Conservation (phyloP, 768 basidiomycete genomes). For the Boletus reticuloceps region DNA sequence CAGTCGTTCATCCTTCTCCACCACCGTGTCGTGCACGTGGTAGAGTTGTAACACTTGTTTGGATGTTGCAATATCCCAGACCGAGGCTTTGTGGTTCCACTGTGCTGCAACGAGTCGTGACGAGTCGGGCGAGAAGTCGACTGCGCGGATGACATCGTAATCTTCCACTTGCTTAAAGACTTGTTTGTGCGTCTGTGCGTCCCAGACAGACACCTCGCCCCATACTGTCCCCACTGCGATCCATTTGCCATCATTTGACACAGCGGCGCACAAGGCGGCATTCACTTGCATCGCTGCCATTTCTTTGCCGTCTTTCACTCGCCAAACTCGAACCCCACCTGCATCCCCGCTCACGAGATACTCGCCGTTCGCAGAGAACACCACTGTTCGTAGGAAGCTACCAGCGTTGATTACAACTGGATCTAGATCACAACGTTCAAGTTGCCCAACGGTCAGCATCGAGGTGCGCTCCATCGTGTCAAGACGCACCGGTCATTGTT, state of each 20-base stretch:
- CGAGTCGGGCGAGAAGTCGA: neutral
- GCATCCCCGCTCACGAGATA: neutral
- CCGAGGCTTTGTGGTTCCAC: accelerated
- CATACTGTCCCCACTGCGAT: neutral
- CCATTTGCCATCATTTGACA: neutral
- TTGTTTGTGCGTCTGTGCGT: neutral
- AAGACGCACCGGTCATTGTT: neutral
- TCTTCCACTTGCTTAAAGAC: neutral
- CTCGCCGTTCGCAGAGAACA: neutral
- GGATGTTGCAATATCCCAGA: neutral
- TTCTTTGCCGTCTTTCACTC: neutral
- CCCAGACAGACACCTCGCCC: neutral
- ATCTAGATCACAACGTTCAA: no score
- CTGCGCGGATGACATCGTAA: neutral
- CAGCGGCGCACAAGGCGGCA: neutral
- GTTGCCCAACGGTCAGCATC: neutral
- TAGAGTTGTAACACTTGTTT: neutral
- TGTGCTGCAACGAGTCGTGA: neutral
- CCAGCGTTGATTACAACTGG: neutral
- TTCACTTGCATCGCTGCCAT: neutral
- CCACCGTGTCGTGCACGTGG: no score
- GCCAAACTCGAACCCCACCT: neutral
- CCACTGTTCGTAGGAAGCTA: neutral
- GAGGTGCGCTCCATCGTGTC: neutral
- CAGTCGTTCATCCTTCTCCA: no score